Base-by-base conservation (phyloP, 2,329 filamentous ascomycete genomes). In the Fusarium veterinarium region DNA sequence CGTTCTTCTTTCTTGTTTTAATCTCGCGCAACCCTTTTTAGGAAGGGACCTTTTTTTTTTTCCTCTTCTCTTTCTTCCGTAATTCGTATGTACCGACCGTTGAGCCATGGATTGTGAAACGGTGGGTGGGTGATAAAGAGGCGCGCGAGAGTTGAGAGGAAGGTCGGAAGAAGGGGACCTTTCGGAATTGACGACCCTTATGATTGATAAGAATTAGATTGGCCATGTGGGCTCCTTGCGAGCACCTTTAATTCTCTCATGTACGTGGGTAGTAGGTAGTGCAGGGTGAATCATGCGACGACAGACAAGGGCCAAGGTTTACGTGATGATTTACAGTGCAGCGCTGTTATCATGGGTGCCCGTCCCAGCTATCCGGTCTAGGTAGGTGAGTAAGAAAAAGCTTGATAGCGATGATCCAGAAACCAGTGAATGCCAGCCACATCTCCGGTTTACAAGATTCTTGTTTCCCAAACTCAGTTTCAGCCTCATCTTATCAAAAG, bases 291-390 rank as follows among this genome's bases (percentile, higher is more conserved):
- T 65, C 60, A 72, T 61, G 46, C 48, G 57, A 66, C 44, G 44
- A 69, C 56, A 38, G 53, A 42, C 62, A 57, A 60, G 56, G 69
- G 49, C 28, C 19, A 52, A 41, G 42, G 45, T 64, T 59, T 69
- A 53, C 53, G 53, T 64, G 45, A 68, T 68, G 62, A 64, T 68
- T 72, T 69, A 72, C 64, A 60, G 44, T 65, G 55, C 68, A 59
- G 42, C 44, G 31, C 65, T 72, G 53, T 70, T 60, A 52, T 70
- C 69, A 60, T 55, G 68, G 61, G 40, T 60, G 30, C 57, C 38
- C 19, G 60, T 45, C 60, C 70, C 70, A 65, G 70, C 64, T 57
- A 23, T 58, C 42, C 60, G 70, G 70, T 62, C 64, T 67, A 55
- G 59, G 59, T 64, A 59, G 56, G 44, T 46, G 53, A 55, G 37